Percentiles rank a stretch among this genome's conserved stretches.
These are phyloP conservation scores for Myochromella boudieri DNA, from an alignment of 768 basidiomycete genomes.

Conservation along the genomic window DNA sequence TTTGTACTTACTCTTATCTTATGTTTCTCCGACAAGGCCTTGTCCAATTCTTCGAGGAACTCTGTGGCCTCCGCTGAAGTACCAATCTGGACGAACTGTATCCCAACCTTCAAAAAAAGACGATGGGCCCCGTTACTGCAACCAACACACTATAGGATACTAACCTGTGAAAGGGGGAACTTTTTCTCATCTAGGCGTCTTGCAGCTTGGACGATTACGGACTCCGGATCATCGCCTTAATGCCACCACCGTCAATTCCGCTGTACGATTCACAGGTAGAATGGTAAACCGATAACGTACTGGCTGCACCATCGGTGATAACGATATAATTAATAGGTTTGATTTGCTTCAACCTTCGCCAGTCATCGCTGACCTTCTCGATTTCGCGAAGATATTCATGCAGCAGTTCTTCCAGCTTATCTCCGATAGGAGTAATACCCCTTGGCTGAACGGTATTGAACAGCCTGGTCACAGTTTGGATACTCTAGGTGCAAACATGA, in stretches of 20 bases:
- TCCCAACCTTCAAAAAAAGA: constrained; percentile 46
- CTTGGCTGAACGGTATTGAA: constrained; percentile 44
- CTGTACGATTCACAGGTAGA: no score
- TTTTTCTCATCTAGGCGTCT: constrained; percentile 49
- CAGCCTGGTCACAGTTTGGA: constrained; percentile 33
- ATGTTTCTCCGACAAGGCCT: constrained; percentile 43
- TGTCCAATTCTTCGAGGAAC: constrained; percentile 57
- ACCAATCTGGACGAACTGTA: constrained; percentile 77
- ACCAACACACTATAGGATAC: background rate
- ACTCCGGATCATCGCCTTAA: constrained; percentile 51
- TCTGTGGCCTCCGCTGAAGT: constrained; percentile 34
- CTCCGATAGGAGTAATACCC: constrained; percentile 46
- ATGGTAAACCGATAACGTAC: constrained; percentile 33
- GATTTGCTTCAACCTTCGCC: constrained; percentile 28
- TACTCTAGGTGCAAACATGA: constrained; percentile 30
- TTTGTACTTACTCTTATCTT: constrained; percentile 39
- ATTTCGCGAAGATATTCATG: constrained; percentile 26
- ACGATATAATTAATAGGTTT: constrained; percentile 62
- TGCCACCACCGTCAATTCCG: background rate
- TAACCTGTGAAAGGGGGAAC: constrained; percentile 54
- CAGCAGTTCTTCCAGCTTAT: constrained; percentile 31
- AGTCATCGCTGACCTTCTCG: constrained; percentile 26
- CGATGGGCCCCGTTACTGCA: background rate
- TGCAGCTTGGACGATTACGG: constrained; percentile 46
- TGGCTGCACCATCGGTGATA: constrained; percentile 63